These are phyloP conservation scores for Helianthus tuberosus DNA, from an alignment of 129 eudicot species.

Conservation along the genomic window DNA sequence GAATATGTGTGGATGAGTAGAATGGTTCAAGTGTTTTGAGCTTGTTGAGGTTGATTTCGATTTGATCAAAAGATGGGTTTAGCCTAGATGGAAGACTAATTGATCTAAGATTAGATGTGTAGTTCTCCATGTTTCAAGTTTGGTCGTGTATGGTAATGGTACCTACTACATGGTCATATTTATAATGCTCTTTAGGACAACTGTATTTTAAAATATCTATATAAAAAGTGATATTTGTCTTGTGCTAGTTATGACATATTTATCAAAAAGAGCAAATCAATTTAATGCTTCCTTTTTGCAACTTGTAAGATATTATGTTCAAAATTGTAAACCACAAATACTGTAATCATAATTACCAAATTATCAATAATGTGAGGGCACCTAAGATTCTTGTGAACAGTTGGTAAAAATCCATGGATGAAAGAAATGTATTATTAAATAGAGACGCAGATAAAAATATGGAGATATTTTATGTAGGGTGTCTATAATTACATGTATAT, in stretches of 20 bases:
- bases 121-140: conserved; percentile 9
- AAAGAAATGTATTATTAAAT: background rate
- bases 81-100: conserved; percentile 26
- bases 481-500: no score
- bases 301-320: no score
- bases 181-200: conserved; percentile 9
- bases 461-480: background rate
- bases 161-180: conserved; percentile 9
- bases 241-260: conserved; percentile 13
- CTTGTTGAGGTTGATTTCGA: conserved; percentile 18
- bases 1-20: conserved; percentile 8
- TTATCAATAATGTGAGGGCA: background rate
- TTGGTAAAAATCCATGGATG: background rate
- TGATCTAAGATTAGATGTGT: conserved; percentile 29
- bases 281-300: no score
- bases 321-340: no score
- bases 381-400: background rate
- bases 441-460: background rate
- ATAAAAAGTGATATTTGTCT: conserved; percentile 22
- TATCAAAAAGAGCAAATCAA: background rate
- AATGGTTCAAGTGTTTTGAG: conserved; percentile 14
- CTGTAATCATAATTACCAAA: background rate
- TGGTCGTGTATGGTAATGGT: conserved; percentile 10
- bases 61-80: conserved; percentile 15
- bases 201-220: no score